These are phyloP conservation scores for Diaporthe vexans DNA, from an alignment of 2,329 filamentous ascomycete genomes.

Conservation along the genomic window DNA sequence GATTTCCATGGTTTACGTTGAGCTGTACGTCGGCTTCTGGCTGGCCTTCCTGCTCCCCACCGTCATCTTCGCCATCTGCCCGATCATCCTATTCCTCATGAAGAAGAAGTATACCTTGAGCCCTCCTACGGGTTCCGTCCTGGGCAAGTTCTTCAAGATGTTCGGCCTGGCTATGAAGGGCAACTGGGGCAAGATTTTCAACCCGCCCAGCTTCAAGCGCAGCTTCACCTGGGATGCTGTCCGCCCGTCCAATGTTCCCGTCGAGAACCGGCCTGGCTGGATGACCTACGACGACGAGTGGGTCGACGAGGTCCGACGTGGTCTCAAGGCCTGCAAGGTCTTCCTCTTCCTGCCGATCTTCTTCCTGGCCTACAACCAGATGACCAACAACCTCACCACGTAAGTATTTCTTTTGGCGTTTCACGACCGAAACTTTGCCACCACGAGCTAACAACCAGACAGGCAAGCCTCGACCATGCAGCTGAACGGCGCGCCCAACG, in stretches of 20 bases:
- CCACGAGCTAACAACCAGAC: neutral
- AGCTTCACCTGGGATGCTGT: slow-evolving; percentile 76
- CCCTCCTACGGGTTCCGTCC: slow-evolving; percentile 76
- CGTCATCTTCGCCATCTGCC: slow-evolving; percentile 73
- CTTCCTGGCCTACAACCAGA: slow-evolving; percentile 71
- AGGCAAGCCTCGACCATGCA: slow-evolving; percentile 76
- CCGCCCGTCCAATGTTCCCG: slow-evolving; percentile 75
- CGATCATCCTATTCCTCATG: slow-evolving; percentile 71
- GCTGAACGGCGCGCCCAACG: slow-evolving; percentile 81
- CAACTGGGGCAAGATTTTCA: slow-evolving; percentile 36
- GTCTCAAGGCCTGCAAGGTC: slow-evolving; percentile 77
- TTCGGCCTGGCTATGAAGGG: slow-evolving; percentile 66
- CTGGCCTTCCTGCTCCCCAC: slow-evolving; percentile 79
- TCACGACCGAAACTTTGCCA: neutral
- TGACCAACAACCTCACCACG: slow-evolving; percentile 71
- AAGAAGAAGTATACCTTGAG: slow-evolving; percentile 70
- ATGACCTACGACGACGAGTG: slow-evolving; percentile 88
- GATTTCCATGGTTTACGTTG: slow-evolving; percentile 78
- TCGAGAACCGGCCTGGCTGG: slow-evolving; percentile 72
- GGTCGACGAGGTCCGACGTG: slow-evolving; percentile 83
- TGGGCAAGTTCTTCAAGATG: slow-evolving; percentile 73
- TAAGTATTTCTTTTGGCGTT: slow-evolving; percentile 7
- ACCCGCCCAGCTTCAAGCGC: slow-evolving; percentile 54
- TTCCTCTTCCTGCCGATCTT: slow-evolving; percentile 79
- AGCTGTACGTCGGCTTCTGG: slow-evolving; percentile 83